Conservation (phyloP, 208 protist genomes). For the Leishmania major region DNA sequence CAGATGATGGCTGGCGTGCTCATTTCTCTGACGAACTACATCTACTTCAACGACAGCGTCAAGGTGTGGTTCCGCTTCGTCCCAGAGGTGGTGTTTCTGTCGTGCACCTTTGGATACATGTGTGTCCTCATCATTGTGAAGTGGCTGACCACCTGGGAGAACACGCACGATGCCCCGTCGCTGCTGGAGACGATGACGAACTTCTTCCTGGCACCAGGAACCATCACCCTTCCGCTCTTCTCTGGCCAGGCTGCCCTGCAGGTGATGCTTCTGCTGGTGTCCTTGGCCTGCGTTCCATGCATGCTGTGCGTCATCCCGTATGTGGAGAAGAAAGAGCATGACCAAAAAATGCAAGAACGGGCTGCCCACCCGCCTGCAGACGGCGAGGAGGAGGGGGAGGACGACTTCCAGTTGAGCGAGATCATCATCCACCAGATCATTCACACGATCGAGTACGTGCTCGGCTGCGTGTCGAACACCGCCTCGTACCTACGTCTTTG, state of each 20-base stretch:
- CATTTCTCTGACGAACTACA: conserved; percentile 90
- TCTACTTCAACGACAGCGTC: conserved; percentile 88
- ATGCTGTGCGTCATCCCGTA: conserved; percentile 89
- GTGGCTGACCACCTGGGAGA: conserved; percentile 93
- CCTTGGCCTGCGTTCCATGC: conserved; percentile 75
- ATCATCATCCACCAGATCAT: conserved; percentile 98
- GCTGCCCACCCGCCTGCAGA: conserved; percentile 11
- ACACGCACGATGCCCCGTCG: conserved; percentile 86
- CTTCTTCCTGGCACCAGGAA: conserved; percentile 91
- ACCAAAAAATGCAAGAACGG: conserved; percentile 39
- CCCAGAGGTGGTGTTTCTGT: conserved; percentile 96
- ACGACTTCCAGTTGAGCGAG: conserved; percentile 93
- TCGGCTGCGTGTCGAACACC: conserved; percentile 99
- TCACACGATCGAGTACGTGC: conserved; percentile 99
- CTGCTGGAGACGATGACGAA: conserved; percentile 94
- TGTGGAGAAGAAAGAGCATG: conserved; percentile 92
- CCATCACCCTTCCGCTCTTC: conserved; percentile 75
- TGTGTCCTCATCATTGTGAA: conserved; percentile 97
- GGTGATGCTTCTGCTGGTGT: conserved; percentile 80
- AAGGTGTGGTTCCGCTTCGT: conserved; percentile 94
- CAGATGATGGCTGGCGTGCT: conserved; percentile 97
- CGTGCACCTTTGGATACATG: conserved; percentile 97
- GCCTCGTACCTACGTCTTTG: conserved; percentile 99
- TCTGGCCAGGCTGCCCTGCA: conserved; percentile 81
- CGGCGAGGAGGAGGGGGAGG: conserved; percentile 37